phyloP scores from a whole-genome alignment of 805 yeast species.

The Saccharomyces jurei region DNA sequence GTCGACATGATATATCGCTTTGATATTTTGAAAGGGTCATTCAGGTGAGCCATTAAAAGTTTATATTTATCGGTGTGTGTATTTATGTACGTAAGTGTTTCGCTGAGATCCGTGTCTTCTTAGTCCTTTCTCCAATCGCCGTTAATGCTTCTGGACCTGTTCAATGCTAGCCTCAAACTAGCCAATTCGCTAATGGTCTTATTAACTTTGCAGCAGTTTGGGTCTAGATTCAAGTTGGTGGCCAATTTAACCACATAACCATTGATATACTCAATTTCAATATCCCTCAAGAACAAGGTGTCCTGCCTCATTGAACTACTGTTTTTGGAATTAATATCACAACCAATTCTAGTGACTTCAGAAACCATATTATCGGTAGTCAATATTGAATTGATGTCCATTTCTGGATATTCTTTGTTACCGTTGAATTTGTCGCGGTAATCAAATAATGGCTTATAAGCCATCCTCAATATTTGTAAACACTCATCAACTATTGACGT shows the following conservation, averaged over 20 bases:
- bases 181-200: conserved; percentile 30
- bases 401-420: conserved; percentile 21
- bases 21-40: not conserved
- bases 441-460: conserved; percentile 24
- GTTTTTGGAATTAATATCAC: conserved; percentile 46
- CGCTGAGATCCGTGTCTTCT: not conserved
- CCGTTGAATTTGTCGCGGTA: conserved; percentile 18
- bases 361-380: conserved; percentile 30
- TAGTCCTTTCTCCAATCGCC: conserved; percentile 8
- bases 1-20: not conserved
- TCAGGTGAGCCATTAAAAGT: not conserved
- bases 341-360: conserved; percentile 35
- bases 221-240: conserved; percentile 30
- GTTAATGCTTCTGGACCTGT: conserved; percentile 15
- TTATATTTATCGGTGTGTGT: not conserved
- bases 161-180: conserved; percentile 28
- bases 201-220: conserved; percentile 25
- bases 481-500: conserved; percentile 30
- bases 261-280: conserved; percentile 78
- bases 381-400: conserved; percentile 23
- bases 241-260: conserved; percentile 67
- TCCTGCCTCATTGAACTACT: conserved; percentile 52
- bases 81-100: not conserved
- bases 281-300: conserved; percentile 39
- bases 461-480: conserved; percentile 24